Base-by-base conservation (phyloP, 129 eudicot genomes). In the Solidago caesia region DNA sequence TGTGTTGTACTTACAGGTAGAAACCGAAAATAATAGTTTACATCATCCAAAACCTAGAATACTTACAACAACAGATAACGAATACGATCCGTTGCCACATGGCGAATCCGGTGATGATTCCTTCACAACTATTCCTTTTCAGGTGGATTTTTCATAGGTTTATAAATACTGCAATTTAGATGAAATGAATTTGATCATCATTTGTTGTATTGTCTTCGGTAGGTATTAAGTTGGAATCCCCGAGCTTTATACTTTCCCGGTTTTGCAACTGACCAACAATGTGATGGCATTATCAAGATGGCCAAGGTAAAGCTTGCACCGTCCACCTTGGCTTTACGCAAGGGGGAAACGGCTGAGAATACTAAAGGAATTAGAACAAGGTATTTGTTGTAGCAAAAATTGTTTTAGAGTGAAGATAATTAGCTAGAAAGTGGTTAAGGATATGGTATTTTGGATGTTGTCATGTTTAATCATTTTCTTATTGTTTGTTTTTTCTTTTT, bases 161-260 rank as follows among this genome's bases (percentile, higher is more conserved):
- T 55, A 41, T 27, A 48, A 48, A 5, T 7, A 12, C 9, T 5
- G 12, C 9, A 6, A 12, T 7, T 69, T 43, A 27, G 55, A 44
- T 66, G 71, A 2, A 26, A 5, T 4, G 61, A 56, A 11, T 52
- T 13, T 53, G 72, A 27, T 29, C 53, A 33, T 61, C 70, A 33
- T 78, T 67, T 7, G 44, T 2, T 71, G 10, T 25, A 51, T 81
- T 14, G 25, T 55, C 62, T 48, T 44, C 78, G 0, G 29, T 68
- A 93, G 98, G 81, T 90, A 47, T 81, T 93, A 79, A 93, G 98
- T 83, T 90, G 96, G 98, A 81, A 53, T 46, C 98, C 98, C 47
- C 88, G 98, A 52, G 92, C 89, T 10, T 47, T 90, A 39, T 90
- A 90, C 80, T 88, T 84, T 79, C 96, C 97, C 1, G 83, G 83